Conservation (phyloP, 441 rosid species). For the Arabidopsis hybrid region DNA sequence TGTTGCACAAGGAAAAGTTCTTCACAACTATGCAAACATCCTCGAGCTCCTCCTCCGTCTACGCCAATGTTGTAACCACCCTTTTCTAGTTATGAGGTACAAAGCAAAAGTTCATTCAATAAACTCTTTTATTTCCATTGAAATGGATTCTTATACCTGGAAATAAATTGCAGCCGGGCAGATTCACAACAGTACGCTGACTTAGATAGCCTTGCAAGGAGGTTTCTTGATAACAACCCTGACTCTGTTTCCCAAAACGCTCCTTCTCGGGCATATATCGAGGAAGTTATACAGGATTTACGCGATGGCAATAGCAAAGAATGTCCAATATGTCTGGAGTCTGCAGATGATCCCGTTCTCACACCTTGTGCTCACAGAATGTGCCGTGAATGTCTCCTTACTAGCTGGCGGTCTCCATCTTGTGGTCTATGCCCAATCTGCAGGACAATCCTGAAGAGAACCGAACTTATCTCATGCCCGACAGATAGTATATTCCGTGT, state of each 20-base stretch:
- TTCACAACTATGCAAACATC: conserved; percentile 72
- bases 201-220: conserved; percentile 63
- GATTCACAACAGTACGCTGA: conserved; percentile 61
- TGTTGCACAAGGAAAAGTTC: conserved; percentile 79
- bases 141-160: conserved; percentile 18
- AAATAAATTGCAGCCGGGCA: conserved; percentile 38
- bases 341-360: conserved; percentile 77
- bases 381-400: conserved; percentile 76
- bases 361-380: conserved; percentile 81
- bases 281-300: conserved; percentile 65
- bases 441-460: conserved; percentile 53
- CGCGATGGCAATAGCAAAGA: conserved; percentile 58
- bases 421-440: conserved; percentile 68
- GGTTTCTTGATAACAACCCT: conserved; percentile 58
- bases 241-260: conserved; percentile 43
- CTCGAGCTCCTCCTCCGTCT: conserved; percentile 75
- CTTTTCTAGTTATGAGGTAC: conserved; percentile 77
- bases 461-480: conserved; percentile 68
- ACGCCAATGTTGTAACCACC: conserved; percentile 85
- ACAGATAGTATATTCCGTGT: conserved; percentile 60
- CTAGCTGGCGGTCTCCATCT: conserved; percentile 62
- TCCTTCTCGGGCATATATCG: conserved; percentile 57
- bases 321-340: conserved; percentile 76
- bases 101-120: not conserved
- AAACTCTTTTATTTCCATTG: not conserved